phyloP scores from a whole-genome alignment of 139 green algal genomes.

The Penium margaritaceum region DNA sequence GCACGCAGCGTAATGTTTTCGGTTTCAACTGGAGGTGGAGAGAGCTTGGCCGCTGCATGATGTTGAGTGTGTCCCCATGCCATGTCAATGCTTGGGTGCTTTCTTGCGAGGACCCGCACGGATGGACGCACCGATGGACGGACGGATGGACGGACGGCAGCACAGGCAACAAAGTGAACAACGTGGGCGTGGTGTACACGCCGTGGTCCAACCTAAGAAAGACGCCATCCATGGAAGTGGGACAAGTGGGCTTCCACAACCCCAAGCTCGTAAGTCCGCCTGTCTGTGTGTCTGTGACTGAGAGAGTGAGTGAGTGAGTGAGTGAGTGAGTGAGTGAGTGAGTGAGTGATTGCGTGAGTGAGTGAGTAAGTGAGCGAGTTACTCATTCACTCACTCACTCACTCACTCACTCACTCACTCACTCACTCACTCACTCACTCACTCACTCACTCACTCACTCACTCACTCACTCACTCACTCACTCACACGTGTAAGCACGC shows the following conservation, averaged over 20 bases:
- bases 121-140: neutral
- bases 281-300: no score
- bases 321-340: no score
- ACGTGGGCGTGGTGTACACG: conserved; percentile 85
- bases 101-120: neutral
- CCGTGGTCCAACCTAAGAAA: conserved; percentile 88
- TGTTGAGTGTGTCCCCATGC: neutral
- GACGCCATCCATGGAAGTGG: conserved; percentile 62
- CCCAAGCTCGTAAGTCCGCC: no score
- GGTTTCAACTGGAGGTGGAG: neutral
- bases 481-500: no score
- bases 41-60: neutral
- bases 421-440: no score
- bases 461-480: no score
- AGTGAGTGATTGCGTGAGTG: no score
- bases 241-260: conserved; percentile 82
- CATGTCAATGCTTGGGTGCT: neutral
- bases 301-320: no score
- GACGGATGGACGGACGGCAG: neutral
- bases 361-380: no score
- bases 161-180: conserved; percentile 71
- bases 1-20: neutral
- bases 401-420: no score
- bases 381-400: no score
- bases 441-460: no score